Conservation (phyloP, 2,329 filamentous ascomycete genomes). For the Talaromyces rugulosus region DNA sequence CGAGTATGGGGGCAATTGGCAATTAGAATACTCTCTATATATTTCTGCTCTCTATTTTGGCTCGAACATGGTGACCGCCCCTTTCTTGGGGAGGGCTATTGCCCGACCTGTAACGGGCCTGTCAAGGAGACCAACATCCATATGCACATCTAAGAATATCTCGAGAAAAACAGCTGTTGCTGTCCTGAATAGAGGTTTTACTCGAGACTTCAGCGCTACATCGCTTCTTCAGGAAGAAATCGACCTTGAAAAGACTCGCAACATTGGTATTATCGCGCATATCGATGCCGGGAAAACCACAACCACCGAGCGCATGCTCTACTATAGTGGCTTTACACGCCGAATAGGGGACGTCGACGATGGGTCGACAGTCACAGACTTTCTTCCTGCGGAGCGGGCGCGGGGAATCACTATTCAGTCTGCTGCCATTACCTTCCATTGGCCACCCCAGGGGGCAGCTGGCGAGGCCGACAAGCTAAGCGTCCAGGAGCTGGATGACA, state of each 20-base stretch:
- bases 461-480: conserved; percentile 14
- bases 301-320: conserved; percentile 98
- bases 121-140: conserved; percentile 2
- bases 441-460: conserved; percentile 58
- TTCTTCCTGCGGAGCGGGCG: conserved; percentile 85
- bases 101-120: conserved; percentile 6
- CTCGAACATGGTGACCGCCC: conserved; percentile 9
- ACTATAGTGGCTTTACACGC: conserved; percentile 85
- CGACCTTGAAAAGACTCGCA: conserved; percentile 65
- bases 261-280: conserved; percentile 98
- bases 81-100: conserved; percentile 6
- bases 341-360: conserved; percentile 93
- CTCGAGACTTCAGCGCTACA: conserved; percentile 26
- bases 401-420: conserved; percentile 97
- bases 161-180: not conserved
- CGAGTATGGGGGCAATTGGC: not conserved
- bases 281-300: conserved; percentile 99
- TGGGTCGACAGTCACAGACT: conserved; percentile 95
- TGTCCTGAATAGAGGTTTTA: not conserved
- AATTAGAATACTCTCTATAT: not conserved
- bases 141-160: conserved; percentile 2
- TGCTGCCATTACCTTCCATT: conserved; percentile 89
- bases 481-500: conserved; percentile 24
- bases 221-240: conserved; percentile 19
- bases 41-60: not conserved